Evolutionary conservation across 352 stramenopile genomes (phyloP), one percentile per base, ranked within the genome.

Genomic region (Phytopythium boreale): DNA sequence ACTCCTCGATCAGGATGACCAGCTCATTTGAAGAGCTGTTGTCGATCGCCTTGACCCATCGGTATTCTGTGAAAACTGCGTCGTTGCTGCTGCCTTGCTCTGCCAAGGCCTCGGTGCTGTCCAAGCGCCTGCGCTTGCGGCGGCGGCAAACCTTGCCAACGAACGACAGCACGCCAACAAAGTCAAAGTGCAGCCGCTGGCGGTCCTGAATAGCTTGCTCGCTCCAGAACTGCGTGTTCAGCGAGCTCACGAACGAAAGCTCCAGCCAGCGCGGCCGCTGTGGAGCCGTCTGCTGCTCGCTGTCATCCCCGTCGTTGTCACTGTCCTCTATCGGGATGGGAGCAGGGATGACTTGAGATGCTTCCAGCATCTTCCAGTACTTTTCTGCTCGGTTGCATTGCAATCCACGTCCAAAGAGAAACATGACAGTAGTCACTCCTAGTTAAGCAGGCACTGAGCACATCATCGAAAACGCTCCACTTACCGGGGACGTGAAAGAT

Each of bases 1-100:
- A 79, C 19, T 80, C 71, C 14, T 61, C 55, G 1, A 92, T 20
- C 11, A 64, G 70, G 34, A 90, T 66, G 20, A 85, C 67, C 17
- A 90, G 63, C 59, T 92, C 80, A 29, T 62, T 61, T 2, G 66
- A 70, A 22, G 75, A 84, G 50, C 66, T 83, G 27, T 52, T 47
- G 43, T 92, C 81, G n/a, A 92, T 86, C 46, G 75, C 64, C 58
- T 90, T 90, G 22, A 92, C 55, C 80, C 77, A 90, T 19, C 83
- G 75, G 37, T 72, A 89, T 29, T 74, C 64, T 8, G 57, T 74
- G 36, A 72, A 39, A 37, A 69, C 51, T 1, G 37, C 20, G 22
- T 36, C 58, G 19, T 22, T 27, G 26, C 1, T 11, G 20, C 52
- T 43, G 1, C 8, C 9, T 6, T 41, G 22, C 10, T 47, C 14